Percentiles rank a stretch among this genome's conserved stretches.
These are phyloP conservation scores for Silene vulgaris DNA, from an alignment of 179 eudicot species.

Conservation along the genomic window DNA sequence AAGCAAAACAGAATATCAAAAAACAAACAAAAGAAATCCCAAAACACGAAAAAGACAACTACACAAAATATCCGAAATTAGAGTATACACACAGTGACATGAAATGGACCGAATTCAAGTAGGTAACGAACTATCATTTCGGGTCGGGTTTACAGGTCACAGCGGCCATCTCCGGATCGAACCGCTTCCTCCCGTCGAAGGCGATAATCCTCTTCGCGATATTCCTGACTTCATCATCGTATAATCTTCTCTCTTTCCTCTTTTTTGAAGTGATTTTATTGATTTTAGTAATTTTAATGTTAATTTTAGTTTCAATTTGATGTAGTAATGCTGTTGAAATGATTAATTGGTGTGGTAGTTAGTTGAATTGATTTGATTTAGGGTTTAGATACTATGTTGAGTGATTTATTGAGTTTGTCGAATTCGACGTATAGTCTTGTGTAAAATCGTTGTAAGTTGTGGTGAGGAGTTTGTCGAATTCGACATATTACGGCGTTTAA, in stretches of 20 bases:
- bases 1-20: background rate
- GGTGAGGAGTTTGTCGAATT: too few species aligned
- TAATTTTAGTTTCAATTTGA: background rate
- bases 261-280: background rate
- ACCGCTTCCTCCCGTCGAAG: conserved; percentile 76
- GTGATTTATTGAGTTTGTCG: background rate
- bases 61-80: background rate
- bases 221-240: conserved; percentile 82
- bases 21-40: background rate
- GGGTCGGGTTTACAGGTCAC: conserved; percentile 90
- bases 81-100: conserved; percentile 6
- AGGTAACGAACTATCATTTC: conserved; percentile 60
- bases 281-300: too few species aligned
- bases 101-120: conserved; percentile 64
- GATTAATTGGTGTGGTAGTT: background rate
- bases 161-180: conserved; percentile 73
- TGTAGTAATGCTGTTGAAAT: background rate
- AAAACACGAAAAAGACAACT: background rate
- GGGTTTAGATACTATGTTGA: background rate
- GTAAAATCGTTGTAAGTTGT: too few species aligned
- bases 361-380: background rate
- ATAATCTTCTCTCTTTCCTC: conserved; percentile 24
- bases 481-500: too few species aligned
- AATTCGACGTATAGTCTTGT: background rate
- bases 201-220: conserved; percentile 42